Base-by-base conservation (phyloP, 2,329 filamentous ascomycete genomes). In the Pseudogymnoascus sp. region DNA sequence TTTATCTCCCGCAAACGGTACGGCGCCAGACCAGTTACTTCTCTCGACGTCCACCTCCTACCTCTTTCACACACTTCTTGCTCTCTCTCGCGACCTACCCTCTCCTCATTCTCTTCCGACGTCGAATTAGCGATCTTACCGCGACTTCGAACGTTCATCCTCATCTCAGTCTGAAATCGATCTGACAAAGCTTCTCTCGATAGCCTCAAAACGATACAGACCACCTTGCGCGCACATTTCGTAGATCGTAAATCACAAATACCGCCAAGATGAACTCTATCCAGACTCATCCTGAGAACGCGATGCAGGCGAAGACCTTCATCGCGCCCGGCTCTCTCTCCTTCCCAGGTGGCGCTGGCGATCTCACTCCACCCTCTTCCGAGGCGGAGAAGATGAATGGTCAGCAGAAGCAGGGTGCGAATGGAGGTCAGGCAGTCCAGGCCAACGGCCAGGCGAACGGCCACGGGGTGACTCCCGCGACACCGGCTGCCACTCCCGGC, bases 291-390 rank as follows among this genome's bases (percentile, higher is more conserved):
- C 95, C 95, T 59, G 84, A 89, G 69, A 98, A 87, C 75, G 93
- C 93, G 72, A 86, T 89, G 70, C 93, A 98, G 84, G 95, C 95
- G 68, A 95, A 95, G 83, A 91, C 90, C 75, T 96, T 98, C 79
- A 96, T 93, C 72, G 92, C 91, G 65, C 90, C 93, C 63, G 90
- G 91, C 68, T 96, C 92, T 71, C 83, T 98, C 70, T 96, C 93
- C 66, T 98, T 96, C 78, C 93, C 93, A 61, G 89, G 90, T 74
- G 91, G 88, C 67, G 87, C 88, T 71, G 87, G 87, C 71, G 91
- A 96, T 74, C 77, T 97, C 75, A 93, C 91, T 64, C 91, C 91
- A 66, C 91, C 91, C 46, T 84, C 85, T 65, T 87, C 84, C 67
- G 89, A 89, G 72, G 88, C 86, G 75, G 89, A 89, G 71, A 82